Base-by-base conservation (phyloP, 257 asterid genomes). In the Verbena officinalis region DNA sequence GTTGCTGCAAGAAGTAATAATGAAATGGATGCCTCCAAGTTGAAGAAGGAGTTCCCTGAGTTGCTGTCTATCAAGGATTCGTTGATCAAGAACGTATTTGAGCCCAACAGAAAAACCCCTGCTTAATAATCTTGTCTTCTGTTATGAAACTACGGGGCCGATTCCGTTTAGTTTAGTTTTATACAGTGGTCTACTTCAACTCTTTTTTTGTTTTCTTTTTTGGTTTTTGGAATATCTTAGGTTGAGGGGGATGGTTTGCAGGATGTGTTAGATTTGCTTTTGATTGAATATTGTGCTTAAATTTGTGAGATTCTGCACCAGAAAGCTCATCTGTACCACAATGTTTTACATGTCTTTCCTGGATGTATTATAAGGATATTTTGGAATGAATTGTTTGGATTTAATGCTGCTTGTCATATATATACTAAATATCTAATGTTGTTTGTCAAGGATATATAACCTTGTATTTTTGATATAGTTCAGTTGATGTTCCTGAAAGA, bases 31-130 rank as follows among this genome's bases (percentile, higher is more conserved):
- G 96, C 87, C 0, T 73, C 91, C 42, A 92, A 92, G 76, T 60
- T 92, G 97, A 92, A 85, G 90, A 71, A 76, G 0, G 98, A 92
- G 76, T 92, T 92, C 36, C 97, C 97, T 0, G 96, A 89, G 74
- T 73, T 92, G 86, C 79, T 89, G 9, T 44, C 95, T 1, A 89
- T 92, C 74, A 87, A 92, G 82, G 97, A 92, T 22, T 89, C 98
- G 1, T 63, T 92, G 87, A 79, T 92, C 82, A 92, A 87, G 84
- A 46, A 74, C 40, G 98, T 92, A 24, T 92, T 87, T 59, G 97
- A 78, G 68, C 96, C 98, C 52, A 92, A 92, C 83, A 78, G 80
- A 68, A 92, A 84, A 75, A 85, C 84, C 59, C 49, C 78, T 17
- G 89, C 75, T n/a, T 73, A 63, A 31, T 73, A 75, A 82, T 65